A percentile compares a stretch with the other conserved stretches of the same genome.
Conservation (phyloP, 1,139 yeast genomes). For the Debaryomyces sp. region DNA sequence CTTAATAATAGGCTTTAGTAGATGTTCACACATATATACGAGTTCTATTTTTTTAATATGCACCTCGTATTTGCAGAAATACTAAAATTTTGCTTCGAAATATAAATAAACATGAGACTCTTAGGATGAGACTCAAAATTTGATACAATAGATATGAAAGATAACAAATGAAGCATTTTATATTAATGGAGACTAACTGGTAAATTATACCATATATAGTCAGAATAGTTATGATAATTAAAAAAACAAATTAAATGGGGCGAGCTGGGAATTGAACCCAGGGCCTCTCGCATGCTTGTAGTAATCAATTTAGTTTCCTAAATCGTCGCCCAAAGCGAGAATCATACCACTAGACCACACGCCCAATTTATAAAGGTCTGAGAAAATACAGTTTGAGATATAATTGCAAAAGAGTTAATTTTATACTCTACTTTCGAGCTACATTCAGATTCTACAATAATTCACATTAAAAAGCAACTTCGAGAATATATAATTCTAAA, state of each 20-base stretch:
- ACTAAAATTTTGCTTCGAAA: no score
- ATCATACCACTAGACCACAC: slow-evolving; percentile 40
- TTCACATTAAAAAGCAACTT: neutral
- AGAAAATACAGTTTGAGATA: neutral
- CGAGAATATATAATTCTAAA: neutral
- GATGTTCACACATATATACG: no score
- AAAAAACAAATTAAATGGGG: slow-evolving; percentile 22
- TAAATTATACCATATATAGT: no score
- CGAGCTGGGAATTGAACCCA: slow-evolving; percentile 38
- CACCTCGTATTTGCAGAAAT: no score
- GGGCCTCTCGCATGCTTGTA: slow-evolving; percentile 36
- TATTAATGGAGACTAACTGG: no score
- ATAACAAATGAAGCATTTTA: no score
- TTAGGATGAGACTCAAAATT: no score
- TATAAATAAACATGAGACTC: no score
- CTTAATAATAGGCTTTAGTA: no score
- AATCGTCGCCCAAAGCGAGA: slow-evolving; percentile 32
- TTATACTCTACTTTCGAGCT: neutral
- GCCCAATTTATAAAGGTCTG: slow-evolving; percentile 15
- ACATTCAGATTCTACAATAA: neutral
- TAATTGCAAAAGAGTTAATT: neutral
- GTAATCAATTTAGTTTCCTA: slow-evolving; percentile 14
- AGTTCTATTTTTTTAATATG: no score
- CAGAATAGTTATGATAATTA: no score
- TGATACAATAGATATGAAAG: no score